Conservation (phyloP, 202 grass and related monocot species). For the Setaria italica region DNA sequence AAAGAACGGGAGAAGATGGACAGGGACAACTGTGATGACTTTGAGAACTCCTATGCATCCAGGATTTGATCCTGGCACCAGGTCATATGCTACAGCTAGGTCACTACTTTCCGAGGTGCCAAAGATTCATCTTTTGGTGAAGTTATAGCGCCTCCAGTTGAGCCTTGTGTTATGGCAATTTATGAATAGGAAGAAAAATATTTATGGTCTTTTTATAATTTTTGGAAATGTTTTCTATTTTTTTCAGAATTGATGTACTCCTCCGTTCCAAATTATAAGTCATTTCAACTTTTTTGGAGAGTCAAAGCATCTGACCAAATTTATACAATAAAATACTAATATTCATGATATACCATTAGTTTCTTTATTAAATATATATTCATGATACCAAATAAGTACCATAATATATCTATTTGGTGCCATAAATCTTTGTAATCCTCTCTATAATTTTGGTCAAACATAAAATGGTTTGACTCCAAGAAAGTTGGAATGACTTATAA, state of each 20-base stretch:
- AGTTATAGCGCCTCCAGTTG: not conserved
- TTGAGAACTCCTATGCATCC: not conserved
- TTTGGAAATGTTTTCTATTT: not conserved
- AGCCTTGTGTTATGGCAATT: not conserved
- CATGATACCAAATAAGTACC: no score
- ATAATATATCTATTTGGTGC: no score
- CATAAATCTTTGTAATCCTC: no score
- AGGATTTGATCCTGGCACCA: not conserved
- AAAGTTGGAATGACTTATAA: no score
- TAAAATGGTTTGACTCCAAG: no score
- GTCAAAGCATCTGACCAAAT: no score
- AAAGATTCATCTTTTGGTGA: conserved; percentile 21
- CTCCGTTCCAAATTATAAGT: no score
- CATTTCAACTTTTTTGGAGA: no score
- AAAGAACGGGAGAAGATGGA: conserved; percentile 33
- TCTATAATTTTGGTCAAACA: no score
- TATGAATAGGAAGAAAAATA: conserved; percentile 2
- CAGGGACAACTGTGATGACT: conserved; percentile 24
- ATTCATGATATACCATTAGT: no score
- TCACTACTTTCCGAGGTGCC: not conserved
- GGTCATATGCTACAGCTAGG: not conserved
- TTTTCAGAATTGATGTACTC: not conserved
- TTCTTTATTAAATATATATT: no score
- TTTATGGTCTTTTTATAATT: not conserved
- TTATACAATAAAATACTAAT: no score